phyloP scores from a whole-genome alignment of 2,329 filamentous ascomycete genomes.

The Colletotrichum sp. region DNA sequence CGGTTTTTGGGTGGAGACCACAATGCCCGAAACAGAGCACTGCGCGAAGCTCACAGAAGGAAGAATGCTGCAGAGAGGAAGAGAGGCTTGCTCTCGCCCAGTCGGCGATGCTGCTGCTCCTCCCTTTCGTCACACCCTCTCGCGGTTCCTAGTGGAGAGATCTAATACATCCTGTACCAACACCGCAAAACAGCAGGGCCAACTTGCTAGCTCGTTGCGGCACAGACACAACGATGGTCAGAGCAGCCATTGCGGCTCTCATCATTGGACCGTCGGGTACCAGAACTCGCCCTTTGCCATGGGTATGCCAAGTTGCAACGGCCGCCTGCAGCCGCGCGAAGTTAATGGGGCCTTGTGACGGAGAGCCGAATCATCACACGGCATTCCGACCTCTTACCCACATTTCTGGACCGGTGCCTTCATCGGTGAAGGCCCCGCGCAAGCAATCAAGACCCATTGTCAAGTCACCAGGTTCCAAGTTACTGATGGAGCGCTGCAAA shows the following conservation, averaged over 20 bases:
- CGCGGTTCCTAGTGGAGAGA: slow-evolving; percentile 11
- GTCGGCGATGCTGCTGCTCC: neutral
- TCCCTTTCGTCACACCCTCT: slow-evolving; percentile 14
- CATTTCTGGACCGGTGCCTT: neutral
- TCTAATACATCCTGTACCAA: slow-evolving; percentile 1
- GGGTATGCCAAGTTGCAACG: slow-evolving; percentile 18
- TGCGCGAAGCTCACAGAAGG: neutral
- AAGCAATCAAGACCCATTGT: neutral
- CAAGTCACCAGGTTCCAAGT: neutral
- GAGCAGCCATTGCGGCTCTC: slow-evolving; percentile 5
- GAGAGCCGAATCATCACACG: neutral
- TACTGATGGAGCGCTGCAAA: neutral
- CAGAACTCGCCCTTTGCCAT: slow-evolving; percentile 2
- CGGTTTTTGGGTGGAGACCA: slow-evolving; percentile 1
- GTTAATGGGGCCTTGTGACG: slow-evolving; percentile 7
- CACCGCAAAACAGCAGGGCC: neutral
- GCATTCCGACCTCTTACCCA: slow-evolving; percentile 1
- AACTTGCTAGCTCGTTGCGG: neutral
- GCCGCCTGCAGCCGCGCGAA: slow-evolving; percentile 17
- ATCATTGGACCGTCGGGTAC: slow-evolving; percentile 4
- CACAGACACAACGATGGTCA: neutral
- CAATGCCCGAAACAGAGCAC: neutral
- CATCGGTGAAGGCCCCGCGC: slow-evolving; percentile 9
- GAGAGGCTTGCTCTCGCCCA: neutral
- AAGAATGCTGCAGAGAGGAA: neutral